Evolutionary conservation across 2,329 filamentous ascomycete genomes (phyloP).

Genomic region (Zymoseptoria tritici): DNA sequence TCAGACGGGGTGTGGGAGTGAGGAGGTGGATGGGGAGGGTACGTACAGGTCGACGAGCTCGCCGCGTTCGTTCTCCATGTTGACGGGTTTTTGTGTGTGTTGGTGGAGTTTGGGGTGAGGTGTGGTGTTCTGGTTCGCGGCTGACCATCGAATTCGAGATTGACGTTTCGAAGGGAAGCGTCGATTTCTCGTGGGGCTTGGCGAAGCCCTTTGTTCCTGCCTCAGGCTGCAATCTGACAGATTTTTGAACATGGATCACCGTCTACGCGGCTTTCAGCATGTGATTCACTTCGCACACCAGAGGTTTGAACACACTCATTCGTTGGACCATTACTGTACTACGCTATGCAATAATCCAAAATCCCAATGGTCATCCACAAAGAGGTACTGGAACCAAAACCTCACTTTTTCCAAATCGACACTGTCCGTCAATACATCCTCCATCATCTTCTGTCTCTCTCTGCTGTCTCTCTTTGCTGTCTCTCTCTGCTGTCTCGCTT

Average conservation of each 20-base stretch:
- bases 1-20: slow-evolving; percentile 9
- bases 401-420: neutral
- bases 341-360: neutral
- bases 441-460: no score
- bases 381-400: neutral
- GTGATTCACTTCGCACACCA: no score
- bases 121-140: neutral
- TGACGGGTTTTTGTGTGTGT: slow-evolving; percentile 10
- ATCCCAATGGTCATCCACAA: neutral
- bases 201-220: neutral
- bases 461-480: no score
- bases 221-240: neutral
- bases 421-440: no score
- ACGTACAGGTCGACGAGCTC: slow-evolving; percentile 98
- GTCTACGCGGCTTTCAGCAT: no score
- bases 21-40: slow-evolving; percentile 8
- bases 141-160: neutral
- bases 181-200: neutral
- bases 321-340: neutral
- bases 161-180: neutral
- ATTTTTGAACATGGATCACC: no score
- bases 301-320: neutral
- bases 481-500: neutral
- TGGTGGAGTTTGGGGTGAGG: slow-evolving; percentile 3
- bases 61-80: slow-evolving; percentile 99